Evolutionary conservation across 1,284 basidiomycete species (phyloP).

Genomic region (Apiotrichum porosum): DNA sequence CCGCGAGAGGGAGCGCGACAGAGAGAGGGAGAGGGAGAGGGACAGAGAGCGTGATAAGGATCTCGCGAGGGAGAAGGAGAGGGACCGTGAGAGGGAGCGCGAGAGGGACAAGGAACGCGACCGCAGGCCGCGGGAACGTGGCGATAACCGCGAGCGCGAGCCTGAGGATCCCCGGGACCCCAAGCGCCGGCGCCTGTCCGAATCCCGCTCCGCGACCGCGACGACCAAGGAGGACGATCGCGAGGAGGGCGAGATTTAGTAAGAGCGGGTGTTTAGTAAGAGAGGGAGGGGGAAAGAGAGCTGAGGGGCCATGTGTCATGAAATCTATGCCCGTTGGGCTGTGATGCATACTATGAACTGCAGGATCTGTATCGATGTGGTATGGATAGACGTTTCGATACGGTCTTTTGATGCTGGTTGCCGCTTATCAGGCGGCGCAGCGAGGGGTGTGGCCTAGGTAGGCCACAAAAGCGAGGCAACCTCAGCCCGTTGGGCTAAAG

Average conservation of each 20-base stretch:
- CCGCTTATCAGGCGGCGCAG: too few relatives aligned
- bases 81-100: constrained; percentile 23
- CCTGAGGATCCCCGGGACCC: constrained; percentile 21
- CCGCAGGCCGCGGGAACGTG: constrained; percentile 3
- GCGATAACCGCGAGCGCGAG: constrained; percentile 1
- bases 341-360: constrained; percentile 16
- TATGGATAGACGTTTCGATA: too few relatives aligned
- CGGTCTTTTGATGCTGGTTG: too few relatives aligned
- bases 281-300: too few relatives aligned
- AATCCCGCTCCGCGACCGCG: too few relatives aligned
- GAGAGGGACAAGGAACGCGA: constrained; percentile 16
- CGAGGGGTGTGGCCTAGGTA: too few relatives aligned
- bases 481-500: too few relatives aligned
- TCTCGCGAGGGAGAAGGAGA: constrained; percentile 10
- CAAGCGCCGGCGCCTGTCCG: constrained; percentile 17
- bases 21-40: constrained; percentile 12
- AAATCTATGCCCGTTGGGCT: constrained; percentile 6
- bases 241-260: constrained; percentile 20
- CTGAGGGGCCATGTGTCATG: too few relatives aligned
- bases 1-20: constrained; percentile 1
- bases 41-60: constrained; percentile 3
- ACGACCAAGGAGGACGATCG: constrained; percentile 5
- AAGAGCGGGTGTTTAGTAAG: too few relatives aligned
- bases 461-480: too few relatives aligned
- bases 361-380: too few relatives aligned